Base-by-base conservation (phyloP, 306 rosid genomes). In the Corylus avellana region DNA sequence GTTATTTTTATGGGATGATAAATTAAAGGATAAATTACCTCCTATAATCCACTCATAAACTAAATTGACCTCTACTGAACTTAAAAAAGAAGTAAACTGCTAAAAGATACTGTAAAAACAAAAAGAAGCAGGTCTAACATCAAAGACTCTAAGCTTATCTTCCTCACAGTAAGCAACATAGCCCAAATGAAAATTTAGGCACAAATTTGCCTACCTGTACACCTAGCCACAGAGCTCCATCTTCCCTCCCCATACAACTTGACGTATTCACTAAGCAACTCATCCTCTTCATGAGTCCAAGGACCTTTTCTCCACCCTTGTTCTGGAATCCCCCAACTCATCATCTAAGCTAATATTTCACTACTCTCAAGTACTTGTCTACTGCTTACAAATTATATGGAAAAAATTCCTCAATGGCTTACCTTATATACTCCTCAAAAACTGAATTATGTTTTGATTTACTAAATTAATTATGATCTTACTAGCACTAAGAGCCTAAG, bases 241-340 rank as follows among this genome's bases (percentile, higher is more conserved):
- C 90, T 75, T 22, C 90, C 88, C 59, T 90, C 90, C 16, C 90
- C 97, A 81, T 87, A 80, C 47, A 79, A 64, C 66, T 58, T 77
- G 75, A 90, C 87, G 84, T 85, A 83, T 63, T 84, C 86, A 82
- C 42, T 48, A 14, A 92, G 89, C 78, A 90, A 75, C 77, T 79
- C 81, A 78, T 92, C 97, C 77, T 92, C 97, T 80, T 90, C 90
- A 70, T 80, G 81, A 82, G 88, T 90, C 97, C 97, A 90, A 72
- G 97, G 90, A 47, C 97, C 97, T 83, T 87, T 92, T 88, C 29
- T 90, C 92, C 92, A 92, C 61, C 62, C 89, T 84, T 79, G 68
- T 42, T 85, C 79, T 35, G 6, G 27, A 37, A 48, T 37, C 70
- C 80, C 72, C 55, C 84, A 82, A 49, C 76, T 59, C 88, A 53